Evolutionary conservation across 1,139 yeast species (phyloP), one percentile per base, ranked within the genome.

Genomic region (Geotrichum bryndzae): DNA sequence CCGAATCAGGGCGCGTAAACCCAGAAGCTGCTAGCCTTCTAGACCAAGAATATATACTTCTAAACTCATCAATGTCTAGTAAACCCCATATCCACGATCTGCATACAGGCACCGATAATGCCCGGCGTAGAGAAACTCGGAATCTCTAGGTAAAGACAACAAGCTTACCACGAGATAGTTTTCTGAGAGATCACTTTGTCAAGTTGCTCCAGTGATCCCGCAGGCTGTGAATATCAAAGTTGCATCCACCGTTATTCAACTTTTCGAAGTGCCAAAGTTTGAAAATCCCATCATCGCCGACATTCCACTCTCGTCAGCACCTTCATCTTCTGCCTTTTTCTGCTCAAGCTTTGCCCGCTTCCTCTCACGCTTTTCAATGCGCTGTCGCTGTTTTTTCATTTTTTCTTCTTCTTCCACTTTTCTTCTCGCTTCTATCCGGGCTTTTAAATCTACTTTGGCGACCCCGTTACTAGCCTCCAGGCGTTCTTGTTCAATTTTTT

Each of bases 201-300:
- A 41, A 15, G 4, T 18, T 41, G n/a, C 15, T 15, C 46, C 46
- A 13, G 18, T 15, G n/a, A 15, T 5, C 46, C 46, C 18, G 18
- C 15, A 13, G 15, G 22, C 15, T 15, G 15, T 13, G 3, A 41
- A 41, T 15, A 15, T 6, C 41, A 8, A 41, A 22, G 18, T 13
- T 41, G 15, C 18, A 41, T 41, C 18, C n/a, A 2, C 15, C 15
- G 18, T 13, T 15, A n/a, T 3, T 41, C 46, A 41, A 41, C 46
- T 41, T 15, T 41, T 64, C 13, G 66, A 59, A n/a, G 64, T 51
- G 7, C 64, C 65, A 59, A 84, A 84, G 1, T 79, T 79, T 1
- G 76, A 68, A 66, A 88, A 84, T 1, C 94, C 94, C 91, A 88
- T 85, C 64, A 79, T 65, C 7, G 72, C 67, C 18, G 73, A 70